Percentiles rank a stretch among this genome's conserved stretches.
These are phyloP conservation scores for Quercus robur DNA, from an alignment of 306 rosid genomes.

Conservation along the genomic window DNA sequence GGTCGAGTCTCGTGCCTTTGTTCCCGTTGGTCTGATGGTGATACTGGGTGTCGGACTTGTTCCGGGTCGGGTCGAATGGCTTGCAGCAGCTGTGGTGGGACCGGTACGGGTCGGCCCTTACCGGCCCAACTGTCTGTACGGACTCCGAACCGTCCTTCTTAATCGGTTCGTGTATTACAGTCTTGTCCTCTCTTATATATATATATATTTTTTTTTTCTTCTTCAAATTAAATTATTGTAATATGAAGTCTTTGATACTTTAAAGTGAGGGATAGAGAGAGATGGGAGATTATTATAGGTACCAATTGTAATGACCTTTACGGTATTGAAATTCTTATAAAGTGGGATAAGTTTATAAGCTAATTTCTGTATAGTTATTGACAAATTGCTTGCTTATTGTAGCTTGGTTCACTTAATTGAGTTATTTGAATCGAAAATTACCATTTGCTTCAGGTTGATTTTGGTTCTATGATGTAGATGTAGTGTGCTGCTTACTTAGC, in stretches of 20 bases:
- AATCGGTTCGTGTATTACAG: slow-evolving; percentile 9
- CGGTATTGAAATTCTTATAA: slow-evolving; percentile 1
- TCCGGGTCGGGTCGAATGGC: slow-evolving; percentile 80
- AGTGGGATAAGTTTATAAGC: slow-evolving; percentile 10
- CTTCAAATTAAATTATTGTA: slow-evolving; percentile 8
- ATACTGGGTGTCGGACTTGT: slow-evolving; percentile 74
- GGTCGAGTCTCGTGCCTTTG: slow-evolving; percentile 83
- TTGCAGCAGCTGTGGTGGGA: slow-evolving; percentile 82
- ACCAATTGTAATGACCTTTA: slow-evolving; percentile 17
- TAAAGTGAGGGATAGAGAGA: slow-evolving; percentile 18
- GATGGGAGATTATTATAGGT: background rate
- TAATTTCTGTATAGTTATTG: background rate
- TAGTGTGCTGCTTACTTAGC: background rate
- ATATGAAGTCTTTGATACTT: slow-evolving; percentile 19
- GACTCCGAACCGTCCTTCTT: slow-evolving; percentile 49
- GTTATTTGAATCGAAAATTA: background rate
- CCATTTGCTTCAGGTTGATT: background rate
- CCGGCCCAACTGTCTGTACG: slow-evolving; percentile 57
- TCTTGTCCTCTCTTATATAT: background rate
- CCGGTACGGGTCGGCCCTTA: slow-evolving; percentile 82
- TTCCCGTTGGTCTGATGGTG: slow-evolving; percentile 92
- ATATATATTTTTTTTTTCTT: background rate
- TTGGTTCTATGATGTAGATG: background rate
- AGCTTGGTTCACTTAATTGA: background rate
- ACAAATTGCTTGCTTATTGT: background rate